Conservation (phyloP, 1,284 basidiomycete genomes). For the Marasmius oreades region DNA sequence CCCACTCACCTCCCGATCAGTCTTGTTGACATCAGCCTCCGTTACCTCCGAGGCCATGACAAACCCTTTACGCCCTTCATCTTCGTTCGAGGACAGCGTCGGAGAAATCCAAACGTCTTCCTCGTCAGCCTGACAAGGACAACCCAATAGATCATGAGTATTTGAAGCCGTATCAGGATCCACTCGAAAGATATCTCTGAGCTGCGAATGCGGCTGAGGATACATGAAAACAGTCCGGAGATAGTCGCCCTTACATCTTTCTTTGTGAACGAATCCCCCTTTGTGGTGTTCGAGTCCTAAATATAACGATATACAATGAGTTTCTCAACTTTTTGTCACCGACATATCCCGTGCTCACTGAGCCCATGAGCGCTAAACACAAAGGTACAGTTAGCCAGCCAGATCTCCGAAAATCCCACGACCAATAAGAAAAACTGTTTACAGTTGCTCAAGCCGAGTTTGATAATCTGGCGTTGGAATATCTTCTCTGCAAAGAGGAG, state of each 20-base stretch:
- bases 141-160: constrained; percentile 87
- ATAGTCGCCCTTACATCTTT: constrained; percentile 65
- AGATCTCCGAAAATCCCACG: constrained; percentile 9
- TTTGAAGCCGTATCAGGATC: constrained; percentile 81
- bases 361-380: constrained; percentile 59
- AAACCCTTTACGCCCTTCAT: constrained; percentile 49
- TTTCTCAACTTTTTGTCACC: constrained; percentile 14
- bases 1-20: constrained; percentile 48
- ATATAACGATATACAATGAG: constrained; percentile 6
- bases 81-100: constrained; percentile 20
- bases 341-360: constrained; percentile 33
- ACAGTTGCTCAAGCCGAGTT: constrained; percentile 88
- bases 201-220: constrained; percentile 35
- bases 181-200: constrained; percentile 89
- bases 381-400: constrained; percentile 6
- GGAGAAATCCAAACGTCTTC: constrained; percentile 6
- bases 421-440: constrained; percentile 29
- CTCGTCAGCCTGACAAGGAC: constrained; percentile 51
- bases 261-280: constrained; percentile 83
- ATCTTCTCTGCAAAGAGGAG: constrained; percentile 67
- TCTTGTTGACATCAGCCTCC: constrained; percentile 32
- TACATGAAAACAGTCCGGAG: not conserved
- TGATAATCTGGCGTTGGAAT: constrained; percentile 93
- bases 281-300: constrained; percentile 51
- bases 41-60: constrained; percentile 71